phyloP scores from a whole-genome alignment of 2,329 filamentous ascomycete genomes.

The Xenoacremonium recifei region DNA sequence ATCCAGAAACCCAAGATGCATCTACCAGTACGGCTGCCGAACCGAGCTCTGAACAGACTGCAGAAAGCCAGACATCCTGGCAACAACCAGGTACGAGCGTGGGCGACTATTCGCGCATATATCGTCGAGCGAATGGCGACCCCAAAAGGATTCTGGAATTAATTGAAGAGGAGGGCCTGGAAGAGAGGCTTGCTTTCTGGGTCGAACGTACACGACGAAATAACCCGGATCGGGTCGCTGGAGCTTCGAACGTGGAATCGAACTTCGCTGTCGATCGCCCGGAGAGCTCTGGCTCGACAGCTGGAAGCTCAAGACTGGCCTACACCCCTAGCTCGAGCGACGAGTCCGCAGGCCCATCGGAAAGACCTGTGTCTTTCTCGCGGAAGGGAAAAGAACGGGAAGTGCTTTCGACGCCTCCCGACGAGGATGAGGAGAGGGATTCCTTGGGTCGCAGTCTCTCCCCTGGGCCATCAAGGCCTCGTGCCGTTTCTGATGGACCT shows the following conservation, averaged over 20 bases:
- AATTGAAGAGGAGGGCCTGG: conserved; percentile 58
- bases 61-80: background rate
- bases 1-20: background rate
- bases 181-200: conserved; percentile 59
- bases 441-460: conserved; percentile 10
- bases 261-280: conserved; percentile 13
- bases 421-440: conserved; percentile 3
- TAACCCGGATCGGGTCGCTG: background rate
- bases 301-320: conserved; percentile 20
- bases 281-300: conserved; percentile 21
- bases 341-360: conserved; percentile 5
- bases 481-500: conserved; percentile 58
- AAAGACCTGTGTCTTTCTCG: background rate
- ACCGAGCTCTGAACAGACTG: background rate
- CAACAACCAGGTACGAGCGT: conserved; percentile 22
- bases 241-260: background rate
- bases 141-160: conserved; percentile 58
- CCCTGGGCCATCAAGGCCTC: conserved; percentile 38
- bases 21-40: no score
- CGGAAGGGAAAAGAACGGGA: conserved; percentile 28
- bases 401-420: conserved; percentile 6
- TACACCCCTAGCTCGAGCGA: conserved; percentile 25
- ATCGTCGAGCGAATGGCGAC: conserved; percentile 59
- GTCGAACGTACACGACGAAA: conserved; percentile 47
- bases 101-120: conserved; percentile 49